Evolutionary conservation across 1,284 basidiomycete species (phyloP).

Genomic region (Sparassis latifolia): DNA sequence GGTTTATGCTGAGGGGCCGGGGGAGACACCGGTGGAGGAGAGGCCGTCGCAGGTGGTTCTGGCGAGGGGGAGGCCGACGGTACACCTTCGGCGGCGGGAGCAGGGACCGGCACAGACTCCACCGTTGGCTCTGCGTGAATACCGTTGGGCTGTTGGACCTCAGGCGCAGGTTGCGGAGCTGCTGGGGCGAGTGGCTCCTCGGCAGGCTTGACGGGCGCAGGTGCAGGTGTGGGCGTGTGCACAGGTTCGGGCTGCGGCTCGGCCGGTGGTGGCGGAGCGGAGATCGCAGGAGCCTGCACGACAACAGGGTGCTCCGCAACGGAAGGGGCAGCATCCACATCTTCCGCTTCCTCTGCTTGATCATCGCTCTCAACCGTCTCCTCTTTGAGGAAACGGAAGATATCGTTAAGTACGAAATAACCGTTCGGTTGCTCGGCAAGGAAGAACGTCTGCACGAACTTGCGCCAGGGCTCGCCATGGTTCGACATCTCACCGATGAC

Average conservation of each 20-base stretch:
- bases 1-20: constrained; percentile 39
- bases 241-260: constrained; percentile 28
- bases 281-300: constrained; percentile 25
- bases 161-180: constrained; percentile 26
- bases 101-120: constrained; percentile 17
- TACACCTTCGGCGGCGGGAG: constrained; percentile 27
- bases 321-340: constrained; percentile 12
- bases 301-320: constrained; percentile 10
- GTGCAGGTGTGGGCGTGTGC: constrained; percentile 19
- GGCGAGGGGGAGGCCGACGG: constrained; percentile 30
- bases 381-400: constrained; percentile 99
- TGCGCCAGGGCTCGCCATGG: constrained; percentile 86
- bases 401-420: constrained; percentile 99
- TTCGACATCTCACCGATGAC: constrained; percentile 99
- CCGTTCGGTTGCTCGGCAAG: constrained; percentile 98
- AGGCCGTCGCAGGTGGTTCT: constrained; percentile 23
- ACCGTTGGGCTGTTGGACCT: constrained; percentile 20
- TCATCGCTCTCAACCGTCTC: constrained; percentile 82
- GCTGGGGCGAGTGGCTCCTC: constrained; percentile 23
- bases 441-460: constrained; percentile 99
- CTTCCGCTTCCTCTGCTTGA: constrained; percentile 38
- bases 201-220: constrained; percentile 27
- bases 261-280: constrained; percentile 19
- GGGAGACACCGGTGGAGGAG: constrained; percentile 25
- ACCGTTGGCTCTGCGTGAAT: constrained; percentile 25